These are phyloP conservation scores for Didymella keratinophila DNA, from an alignment of 2,329 filamentous ascomycete species.

Conservation along the genomic window DNA sequence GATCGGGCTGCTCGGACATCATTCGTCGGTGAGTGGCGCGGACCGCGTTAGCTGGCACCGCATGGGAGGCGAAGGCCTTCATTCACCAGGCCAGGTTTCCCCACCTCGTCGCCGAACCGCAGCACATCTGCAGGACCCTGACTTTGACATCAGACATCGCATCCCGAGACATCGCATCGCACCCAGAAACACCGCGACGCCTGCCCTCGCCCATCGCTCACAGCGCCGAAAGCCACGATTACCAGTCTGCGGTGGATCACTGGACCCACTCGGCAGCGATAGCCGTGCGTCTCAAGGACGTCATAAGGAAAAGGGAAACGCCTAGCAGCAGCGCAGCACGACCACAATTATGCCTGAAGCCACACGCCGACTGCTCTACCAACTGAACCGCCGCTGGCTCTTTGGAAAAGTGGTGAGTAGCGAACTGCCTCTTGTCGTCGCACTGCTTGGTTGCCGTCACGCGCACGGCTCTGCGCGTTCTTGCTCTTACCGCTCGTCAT, in stretches of 20 bases:
- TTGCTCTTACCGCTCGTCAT: conserved; percentile 10
- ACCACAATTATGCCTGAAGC: conserved; percentile 48
- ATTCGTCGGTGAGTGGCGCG: conserved; percentile 22
- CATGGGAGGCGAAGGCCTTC: conserved; percentile 21
- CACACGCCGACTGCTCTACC: conserved; percentile 68
- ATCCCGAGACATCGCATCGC: conserved; percentile 9
- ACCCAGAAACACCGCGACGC: conserved; percentile 15
- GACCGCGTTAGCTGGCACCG: conserved; percentile 27
- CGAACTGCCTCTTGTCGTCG: background rate
- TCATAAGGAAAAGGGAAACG: conserved; percentile 36
- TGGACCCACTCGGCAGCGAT: conserved; percentile 17
- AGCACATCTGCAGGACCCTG: conserved; percentile 27
- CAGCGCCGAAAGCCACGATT: conserved; percentile 26
- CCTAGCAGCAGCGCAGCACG: conserved; percentile 28
- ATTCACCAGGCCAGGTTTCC: conserved; percentile 19
- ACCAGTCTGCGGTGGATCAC: conserved; percentile 11
- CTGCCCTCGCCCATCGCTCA: conserved; percentile 23
- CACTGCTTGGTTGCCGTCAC: background rate
- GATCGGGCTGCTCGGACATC: conserved; percentile 11
- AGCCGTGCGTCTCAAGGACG: conserved; percentile 36
- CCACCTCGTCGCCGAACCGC: conserved; percentile 23
- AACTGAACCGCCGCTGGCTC: conserved; percentile 75
- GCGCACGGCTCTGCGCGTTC: conserved; percentile 10
- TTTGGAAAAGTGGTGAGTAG: conserved; percentile 73
- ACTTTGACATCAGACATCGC: conserved; percentile 17